Evolutionary conservation across 257 asterid genomes (phyloP), one percentile per base, ranked within the genome.

Genomic region (Solanum sitiens): DNA sequence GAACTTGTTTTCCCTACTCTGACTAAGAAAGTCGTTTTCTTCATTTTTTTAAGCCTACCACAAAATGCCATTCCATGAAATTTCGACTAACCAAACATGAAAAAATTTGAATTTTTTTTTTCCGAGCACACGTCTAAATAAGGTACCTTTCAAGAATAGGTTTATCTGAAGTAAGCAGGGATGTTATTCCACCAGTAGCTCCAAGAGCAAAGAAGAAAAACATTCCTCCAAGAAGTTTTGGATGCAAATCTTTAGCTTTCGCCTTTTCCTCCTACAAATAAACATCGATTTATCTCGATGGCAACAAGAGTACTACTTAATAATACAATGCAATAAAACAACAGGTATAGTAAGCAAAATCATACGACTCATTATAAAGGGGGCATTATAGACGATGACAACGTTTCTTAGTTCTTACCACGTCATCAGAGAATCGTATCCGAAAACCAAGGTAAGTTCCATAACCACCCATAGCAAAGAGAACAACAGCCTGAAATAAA

Each of bases 121-220:
- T 5, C 13, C 42, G 6, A 71, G 9, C 40, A 7, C n/a, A 7
- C n/a, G 32, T n/a, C 3, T 45, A 39, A 83, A 53, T 37, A 39
- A 42, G 61, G 8, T 65, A 95, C 98, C 99, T 97, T 88, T 94
- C 97, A 8, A 97, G 87, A 85, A 97, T 97, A 87, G 99, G 98
- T 86, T 93, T 95, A 88, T 97, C 93, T 11, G 98, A 94, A 89
- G 98, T 95, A 89, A 97, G 98, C 50, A 97, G 93, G 77, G 99
- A 93, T 33, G 91, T 94, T 77, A 97, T 63, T 74, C 99, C 98
- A 42, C 99, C 99, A 3, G 96, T 95, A 70, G 99, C 98, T 87
- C 98, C 99, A 68, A 95, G 97, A 89, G 98, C 98, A 91, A 95
- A 95, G 94, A 96, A 96, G 96, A 96, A 94, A 87, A 95, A 95